Evolutionary conservation across 352 stramenopile genomes (phyloP).

Genomic region (Phytophthora cajani): DNA sequence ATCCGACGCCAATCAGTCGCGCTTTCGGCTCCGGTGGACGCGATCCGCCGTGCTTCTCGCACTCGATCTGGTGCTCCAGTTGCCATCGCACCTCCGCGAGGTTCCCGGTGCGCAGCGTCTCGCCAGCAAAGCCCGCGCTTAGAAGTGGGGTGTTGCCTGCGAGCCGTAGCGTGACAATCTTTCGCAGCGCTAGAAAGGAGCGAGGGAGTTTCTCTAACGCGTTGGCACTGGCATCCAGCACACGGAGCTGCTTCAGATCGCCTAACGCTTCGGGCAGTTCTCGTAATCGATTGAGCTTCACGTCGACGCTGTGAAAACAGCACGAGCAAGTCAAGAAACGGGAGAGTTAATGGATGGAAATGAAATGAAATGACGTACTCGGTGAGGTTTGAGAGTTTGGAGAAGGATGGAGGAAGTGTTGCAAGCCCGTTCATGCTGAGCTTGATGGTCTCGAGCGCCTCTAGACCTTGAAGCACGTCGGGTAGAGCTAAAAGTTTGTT

Average conservation of each 20-base stretch:
- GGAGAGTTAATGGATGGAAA: neutral
- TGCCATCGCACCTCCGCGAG: conserved; percentile 62
- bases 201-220: conserved; percentile 51
- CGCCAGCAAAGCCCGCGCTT: conserved; percentile 38
- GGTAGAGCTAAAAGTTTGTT: conserved; percentile 70
- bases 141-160: conserved; percentile 58
- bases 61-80: conserved; percentile 57
- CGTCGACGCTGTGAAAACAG: conserved; percentile 43
- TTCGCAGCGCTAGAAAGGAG: conserved; percentile 55
- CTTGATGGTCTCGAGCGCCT: conserved; percentile 50
- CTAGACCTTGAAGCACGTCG: conserved; percentile 57
- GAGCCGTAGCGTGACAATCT: conserved; percentile 55
- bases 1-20: conserved; percentile 49
- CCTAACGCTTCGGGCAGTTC: conserved; percentile 54
- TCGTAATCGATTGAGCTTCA: conserved; percentile 77
- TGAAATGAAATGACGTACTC: conserved; percentile 38
- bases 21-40: conserved; percentile 45
- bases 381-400: conserved; percentile 52
- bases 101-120: conserved; percentile 53
- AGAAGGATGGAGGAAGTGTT: conserved; percentile 60
- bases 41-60: conserved; percentile 39
- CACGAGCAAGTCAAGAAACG: neutral
- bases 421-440: conserved; percentile 69
- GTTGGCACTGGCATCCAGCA: conserved; percentile 73
- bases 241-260: conserved; percentile 43